phyloP scores from a whole-genome alignment of 257 asterid genomes.

The Rehmannia glutinosa region DNA sequence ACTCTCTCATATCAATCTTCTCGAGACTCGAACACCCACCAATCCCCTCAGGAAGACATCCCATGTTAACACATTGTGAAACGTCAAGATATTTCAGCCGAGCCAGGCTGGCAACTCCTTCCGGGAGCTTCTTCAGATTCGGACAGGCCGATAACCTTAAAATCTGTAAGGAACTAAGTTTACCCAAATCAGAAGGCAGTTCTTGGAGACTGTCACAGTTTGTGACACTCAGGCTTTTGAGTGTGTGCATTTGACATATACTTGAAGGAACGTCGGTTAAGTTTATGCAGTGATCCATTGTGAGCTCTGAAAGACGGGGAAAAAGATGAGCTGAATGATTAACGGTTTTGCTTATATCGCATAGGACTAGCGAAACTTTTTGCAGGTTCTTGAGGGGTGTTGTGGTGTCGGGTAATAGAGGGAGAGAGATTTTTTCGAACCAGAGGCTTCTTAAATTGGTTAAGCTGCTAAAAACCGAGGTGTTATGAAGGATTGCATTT shows the following conservation, averaged over 20 bases:
- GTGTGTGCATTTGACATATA: slow-evolving; percentile 55
- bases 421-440: slow-evolving; percentile 67
- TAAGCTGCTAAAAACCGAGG: slow-evolving; percentile 54
- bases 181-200: slow-evolving; percentile 60
- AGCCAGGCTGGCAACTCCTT: slow-evolving; percentile 42
- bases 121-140: slow-evolving; percentile 52
- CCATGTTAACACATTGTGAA: slow-evolving; percentile 70
- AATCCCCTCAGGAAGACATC: slow-evolving; percentile 61
- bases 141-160: slow-evolving; percentile 78
- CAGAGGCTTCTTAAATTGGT: slow-evolving; percentile 79
- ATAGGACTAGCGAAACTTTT: slow-evolving; percentile 68
- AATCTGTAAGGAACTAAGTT: slow-evolving; percentile 41
- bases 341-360: slow-evolving; percentile 48
- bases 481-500: slow-evolving; percentile 46
- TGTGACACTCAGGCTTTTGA: slow-evolving; percentile 70
- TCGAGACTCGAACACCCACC: slow-evolving; percentile 65
- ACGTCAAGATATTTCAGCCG: slow-evolving; percentile 62
- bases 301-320: slow-evolving; percentile 77
- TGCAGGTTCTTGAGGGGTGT: slow-evolving; percentile 51
- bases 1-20: slow-evolving; percentile 92
- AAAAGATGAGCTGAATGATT: slow-evolving; percentile 50
- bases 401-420: slow-evolving; percentile 56
- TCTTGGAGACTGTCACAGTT: slow-evolving; percentile 70
- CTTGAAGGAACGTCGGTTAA: slow-evolving; percentile 52
- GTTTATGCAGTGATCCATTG: slow-evolving; percentile 90